Base-by-base conservation (phyloP, 2,329 filamentous ascomycete species). In the Tolypocladium album region DNA sequence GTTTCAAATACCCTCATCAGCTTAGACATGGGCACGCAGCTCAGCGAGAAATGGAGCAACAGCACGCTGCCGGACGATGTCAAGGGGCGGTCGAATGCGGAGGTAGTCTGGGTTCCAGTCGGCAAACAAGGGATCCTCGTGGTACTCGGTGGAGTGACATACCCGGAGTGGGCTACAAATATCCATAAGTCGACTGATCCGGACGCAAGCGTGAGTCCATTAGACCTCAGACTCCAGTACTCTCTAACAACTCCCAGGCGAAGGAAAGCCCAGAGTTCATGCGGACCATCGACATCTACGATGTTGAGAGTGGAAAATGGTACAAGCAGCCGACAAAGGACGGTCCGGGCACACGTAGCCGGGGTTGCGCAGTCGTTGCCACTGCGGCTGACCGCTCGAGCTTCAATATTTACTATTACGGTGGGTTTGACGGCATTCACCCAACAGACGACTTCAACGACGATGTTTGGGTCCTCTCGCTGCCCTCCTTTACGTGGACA, bases 391-490 rank as follows among this genome's bases (percentile, higher is more conserved):
- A 92, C 68, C 79, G 78, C 40, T 89, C 88, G 13, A 91, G 87
- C 61, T 89, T 88, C 72, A 92, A 92, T 69, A 86, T 95, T 57
- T 92, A 93, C 76, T 90, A 90, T 75, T 94, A 91, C 66, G 90
- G 89, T 20, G 90, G 90, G 0, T 92, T 88, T 67, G 74, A 84
- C 60, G 84, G 82, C 0, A 64, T 85, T 7, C 61, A 79, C 60
- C 36, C 61, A 0, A 58, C 53, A 0, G 61, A 72, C 0, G 62
- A 70, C 20, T 82, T 78, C 64, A 78, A 71, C 59, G 85, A 91
- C 62, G 88, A 90, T 55, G 88, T 93, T 70, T 94, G 89, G 89
- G 87, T 92, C 27, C 76, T 94, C 15, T 90, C 89, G 0, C 75
- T 95, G 7, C 90, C 90, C 0, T 87, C 87, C 0, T 95, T 95